These are phyloP conservation scores for Leptographium galeiforme DNA, from an alignment of 2,329 filamentous ascomycete species.

Conservation along the genomic window DNA sequence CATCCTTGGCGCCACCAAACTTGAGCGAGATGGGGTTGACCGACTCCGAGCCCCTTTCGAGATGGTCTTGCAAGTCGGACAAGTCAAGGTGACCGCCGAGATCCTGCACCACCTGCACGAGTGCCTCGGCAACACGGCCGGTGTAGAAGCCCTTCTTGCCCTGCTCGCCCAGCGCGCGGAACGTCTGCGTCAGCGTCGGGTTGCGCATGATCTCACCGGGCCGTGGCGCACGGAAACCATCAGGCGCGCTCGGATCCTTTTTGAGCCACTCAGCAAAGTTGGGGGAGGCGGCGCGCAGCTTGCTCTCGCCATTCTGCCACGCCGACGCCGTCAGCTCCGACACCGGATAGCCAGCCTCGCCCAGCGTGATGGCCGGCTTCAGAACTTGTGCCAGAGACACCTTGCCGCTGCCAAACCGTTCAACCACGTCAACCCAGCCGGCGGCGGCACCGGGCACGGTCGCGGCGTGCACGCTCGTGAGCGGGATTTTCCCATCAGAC, in stretches of 20 bases:
- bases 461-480: conserved; percentile 63
- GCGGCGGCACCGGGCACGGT: conserved; percentile 85
- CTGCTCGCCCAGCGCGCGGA: conserved; percentile 61
- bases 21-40: conserved; percentile 74
- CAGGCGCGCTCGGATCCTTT: conserved; percentile 49
- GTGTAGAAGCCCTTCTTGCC: conserved; percentile 88
- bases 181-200: conserved; percentile 66
- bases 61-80: conserved; percentile 68
- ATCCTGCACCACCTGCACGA: conserved; percentile 64
- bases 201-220: conserved; percentile 86
- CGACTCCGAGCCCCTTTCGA: conserved; percentile 53
- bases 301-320: conserved; percentile 57
- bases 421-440: conserved; percentile 82
- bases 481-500: conserved; percentile 30
- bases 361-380: conserved; percentile 69
- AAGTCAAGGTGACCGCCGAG: conserved; percentile 67
- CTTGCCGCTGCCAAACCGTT: conserved; percentile 81
- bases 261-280: conserved; percentile 85
- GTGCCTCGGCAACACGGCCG: conserved; percentile 65
- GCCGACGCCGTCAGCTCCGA: conserved; percentile 60
- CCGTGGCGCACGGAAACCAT: conserved; percentile 60
- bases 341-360: conserved; percentile 80
- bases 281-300: conserved; percentile 61
- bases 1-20: conserved; percentile 34
- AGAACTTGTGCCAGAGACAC: conserved; percentile 65